Conservation (phyloP, 2,329 filamentous ascomycete genomes). For the Amylocarpus encephaloides region DNA sequence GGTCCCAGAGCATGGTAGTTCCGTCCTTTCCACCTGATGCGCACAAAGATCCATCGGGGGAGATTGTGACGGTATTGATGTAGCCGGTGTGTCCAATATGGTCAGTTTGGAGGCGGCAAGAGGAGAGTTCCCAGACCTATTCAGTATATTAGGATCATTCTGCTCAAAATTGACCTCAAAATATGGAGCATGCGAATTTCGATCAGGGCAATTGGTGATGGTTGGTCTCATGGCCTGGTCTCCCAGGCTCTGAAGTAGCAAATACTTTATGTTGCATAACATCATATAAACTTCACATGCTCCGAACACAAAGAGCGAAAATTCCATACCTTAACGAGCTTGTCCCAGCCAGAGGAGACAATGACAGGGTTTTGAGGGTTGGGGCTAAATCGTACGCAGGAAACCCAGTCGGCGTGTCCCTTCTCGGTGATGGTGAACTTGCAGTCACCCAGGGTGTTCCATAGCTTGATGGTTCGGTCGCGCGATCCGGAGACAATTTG, state of each 20-base stretch:
- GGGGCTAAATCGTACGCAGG: constrained; percentile 98
- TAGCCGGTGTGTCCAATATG: constrained; percentile 99
- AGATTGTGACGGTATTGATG: constrained; percentile 99
- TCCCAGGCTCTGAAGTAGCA: constrained; percentile 99
- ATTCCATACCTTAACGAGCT: constrained; percentile 94
- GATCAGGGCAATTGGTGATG: constrained; percentile 83
- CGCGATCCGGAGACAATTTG: constrained; percentile 99
- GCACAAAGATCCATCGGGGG: constrained; percentile 97
- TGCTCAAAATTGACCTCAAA: constrained; percentile 4
- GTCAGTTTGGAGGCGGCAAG: constrained; percentile 99
- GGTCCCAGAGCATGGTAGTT: constrained; percentile 99
- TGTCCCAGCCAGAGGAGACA: constrained; percentile 98
- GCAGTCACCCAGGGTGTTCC: constrained; percentile 99
- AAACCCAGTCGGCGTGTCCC: constrained; percentile 99
- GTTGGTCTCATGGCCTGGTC: constrained; percentile 91
- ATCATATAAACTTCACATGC: constrained; percentile 63
- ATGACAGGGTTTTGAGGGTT: constrained; percentile 99
- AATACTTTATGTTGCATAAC: constrained; percentile 93
- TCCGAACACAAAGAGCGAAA: constrained; percentile 15
- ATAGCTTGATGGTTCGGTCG: constrained; percentile 99
- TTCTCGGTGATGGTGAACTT: constrained; percentile 99
- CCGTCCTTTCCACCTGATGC: constrained; percentile 99
- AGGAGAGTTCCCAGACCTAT: constrained; percentile 98
- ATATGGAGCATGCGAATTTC: constrained; percentile 17
- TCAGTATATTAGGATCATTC: constrained; percentile 17